Percentiles rank a stretch among this genome's conserved stretches.
These are phyloP conservation scores for Xylaria cubensis DNA, from an alignment of 495 filamentous ascomycete species.

Conservation along the genomic window DNA sequence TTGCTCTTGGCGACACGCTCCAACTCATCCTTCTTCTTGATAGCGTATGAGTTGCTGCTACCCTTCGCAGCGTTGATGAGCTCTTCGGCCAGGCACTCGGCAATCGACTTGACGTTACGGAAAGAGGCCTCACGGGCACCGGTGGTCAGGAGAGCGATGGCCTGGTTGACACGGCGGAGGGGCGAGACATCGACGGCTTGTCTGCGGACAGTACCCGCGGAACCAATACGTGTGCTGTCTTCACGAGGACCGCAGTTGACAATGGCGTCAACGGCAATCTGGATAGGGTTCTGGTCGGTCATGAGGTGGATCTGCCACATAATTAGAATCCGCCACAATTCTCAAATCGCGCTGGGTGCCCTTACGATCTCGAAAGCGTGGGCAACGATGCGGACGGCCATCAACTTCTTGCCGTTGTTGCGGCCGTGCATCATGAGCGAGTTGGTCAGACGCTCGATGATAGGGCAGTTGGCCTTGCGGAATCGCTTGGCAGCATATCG, in stretches of 20 bases:
- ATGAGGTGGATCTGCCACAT: slow-evolving; percentile 91
- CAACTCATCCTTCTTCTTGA: slow-evolving; percentile 99
- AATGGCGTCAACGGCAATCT: slow-evolving; percentile 98
- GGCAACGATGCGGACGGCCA: slow-evolving; percentile 98
- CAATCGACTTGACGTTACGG: slow-evolving; percentile 98
- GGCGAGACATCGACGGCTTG: slow-evolving; percentile 99
- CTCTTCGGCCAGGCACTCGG: slow-evolving; percentile 99
- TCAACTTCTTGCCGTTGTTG: slow-evolving; percentile 99
- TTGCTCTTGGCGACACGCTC: slow-evolving; percentile 99
- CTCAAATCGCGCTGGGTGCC: slow-evolving; percentile 28
- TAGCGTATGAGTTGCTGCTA: slow-evolving; percentile 98
- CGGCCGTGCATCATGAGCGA: slow-evolving; percentile 99
- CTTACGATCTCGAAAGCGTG: slow-evolving; percentile 99
- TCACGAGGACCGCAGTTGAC: slow-evolving; percentile 99
- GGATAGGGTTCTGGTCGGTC: slow-evolving; percentile 99
- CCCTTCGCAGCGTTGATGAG: slow-evolving; percentile 99
- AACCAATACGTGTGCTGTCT: slow-evolving; percentile 99
- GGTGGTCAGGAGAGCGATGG: slow-evolving; percentile 95
- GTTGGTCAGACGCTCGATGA: slow-evolving; percentile 99
- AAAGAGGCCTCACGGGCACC: slow-evolving; percentile 97
- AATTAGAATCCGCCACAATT: slow-evolving; percentile 25
- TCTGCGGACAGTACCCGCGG: slow-evolving; percentile 97
- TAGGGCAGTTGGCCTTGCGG: slow-evolving; percentile 99
- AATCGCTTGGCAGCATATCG: slow-evolving; percentile 99
- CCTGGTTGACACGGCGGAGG: slow-evolving; percentile 99